These are phyloP conservation scores for Alternaria incomplexa DNA, from an alignment of 2,329 filamentous ascomycete genomes.

Conservation along the genomic window DNA sequence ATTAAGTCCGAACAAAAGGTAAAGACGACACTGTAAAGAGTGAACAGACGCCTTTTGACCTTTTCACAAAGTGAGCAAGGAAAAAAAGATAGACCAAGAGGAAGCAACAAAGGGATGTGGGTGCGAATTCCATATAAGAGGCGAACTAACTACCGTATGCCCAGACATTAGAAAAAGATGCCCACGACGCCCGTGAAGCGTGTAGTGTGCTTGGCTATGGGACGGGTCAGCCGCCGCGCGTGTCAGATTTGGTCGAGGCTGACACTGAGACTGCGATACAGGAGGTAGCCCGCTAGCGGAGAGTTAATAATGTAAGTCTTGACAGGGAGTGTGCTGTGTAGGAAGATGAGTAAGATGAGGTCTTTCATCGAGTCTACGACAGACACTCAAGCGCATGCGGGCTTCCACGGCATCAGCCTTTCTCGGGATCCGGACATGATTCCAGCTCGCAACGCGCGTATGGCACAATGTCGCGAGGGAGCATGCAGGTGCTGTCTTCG, in stretches of 20 bases:
- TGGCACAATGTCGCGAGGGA: background rate
- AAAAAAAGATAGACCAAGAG: slow-evolving; percentile 7
- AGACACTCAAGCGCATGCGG: background rate
- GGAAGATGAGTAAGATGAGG: background rate
- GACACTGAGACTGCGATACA: background rate
- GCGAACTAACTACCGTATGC: background rate
- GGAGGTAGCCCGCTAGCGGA: background rate
- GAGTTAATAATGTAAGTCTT: background rate
- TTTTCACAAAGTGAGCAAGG: slow-evolving; percentile 14
- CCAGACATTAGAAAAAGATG: slow-evolving; percentile 3
- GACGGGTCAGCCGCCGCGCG: slow-evolving; percentile 10
- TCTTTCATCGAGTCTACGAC: background rate
- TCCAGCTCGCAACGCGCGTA: background rate
- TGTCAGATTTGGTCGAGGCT: slow-evolving; percentile 9
- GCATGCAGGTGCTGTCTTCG: background rate
- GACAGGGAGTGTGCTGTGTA: background rate
- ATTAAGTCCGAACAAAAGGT: slow-evolving; percentile 2
- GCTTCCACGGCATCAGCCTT: background rate
- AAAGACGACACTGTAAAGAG: slow-evolving; percentile 19
- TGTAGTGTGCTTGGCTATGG: slow-evolving; percentile 17
- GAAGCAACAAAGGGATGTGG: background rate
- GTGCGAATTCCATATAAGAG: slow-evolving; percentile 5
- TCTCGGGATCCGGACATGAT: background rate
- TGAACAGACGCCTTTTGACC: slow-evolving; percentile 15
- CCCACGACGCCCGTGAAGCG: background rate